Evolutionary conservation across 192 early-diverging fungal genomes (phyloP).

Genomic region (Podila epicladia): DNA sequence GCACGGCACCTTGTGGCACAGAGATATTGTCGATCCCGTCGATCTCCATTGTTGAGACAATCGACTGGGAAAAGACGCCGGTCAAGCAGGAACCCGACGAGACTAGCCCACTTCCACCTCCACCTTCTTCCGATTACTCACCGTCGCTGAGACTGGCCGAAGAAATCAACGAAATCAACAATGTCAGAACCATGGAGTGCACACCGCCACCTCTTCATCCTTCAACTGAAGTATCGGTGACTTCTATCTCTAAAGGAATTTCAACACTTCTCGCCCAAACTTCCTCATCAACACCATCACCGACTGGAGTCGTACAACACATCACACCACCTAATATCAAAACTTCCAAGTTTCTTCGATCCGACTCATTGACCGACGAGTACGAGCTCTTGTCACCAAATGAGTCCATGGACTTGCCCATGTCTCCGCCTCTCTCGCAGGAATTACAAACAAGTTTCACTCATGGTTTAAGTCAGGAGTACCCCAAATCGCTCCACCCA

Average conservation of each 20-base stretch:
- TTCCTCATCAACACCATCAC: slow-evolving; percentile 4
- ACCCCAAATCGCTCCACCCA: slow-evolving; percentile 17
- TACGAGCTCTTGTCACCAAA: slow-evolving; percentile 13
- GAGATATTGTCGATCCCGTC: not conserved
- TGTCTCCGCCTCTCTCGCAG: slow-evolving; percentile 33
- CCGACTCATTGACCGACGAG: slow-evolving; percentile 19
- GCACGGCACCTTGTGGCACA: slow-evolving; percentile 4
- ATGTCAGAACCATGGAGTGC: not conserved
- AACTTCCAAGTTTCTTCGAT: not conserved
- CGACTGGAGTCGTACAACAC: not conserved
- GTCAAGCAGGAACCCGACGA: not conserved
- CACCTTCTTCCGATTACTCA: not conserved
- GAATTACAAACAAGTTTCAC: slow-evolving; percentile 12
- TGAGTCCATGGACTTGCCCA: slow-evolving; percentile 11
- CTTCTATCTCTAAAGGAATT: slow-evolving; percentile 3
- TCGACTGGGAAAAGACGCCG: not conserved
- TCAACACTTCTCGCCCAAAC: slow-evolving; percentile 13
- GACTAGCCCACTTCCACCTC: not conserved
- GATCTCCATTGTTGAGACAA: not conserved
- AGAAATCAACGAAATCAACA: slow-evolving; percentile 22
- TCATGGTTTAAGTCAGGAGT: slow-evolving; percentile 3
- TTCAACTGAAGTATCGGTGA: not conserved
- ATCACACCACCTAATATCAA: slow-evolving; percentile 5
- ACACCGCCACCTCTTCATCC: too few species aligned
- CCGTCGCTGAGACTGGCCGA: slow-evolving; percentile 15